Evolutionary conservation across 2,329 filamentous ascomycete species (phyloP).

Genomic region (Dothiorella sarmentorum): DNA sequence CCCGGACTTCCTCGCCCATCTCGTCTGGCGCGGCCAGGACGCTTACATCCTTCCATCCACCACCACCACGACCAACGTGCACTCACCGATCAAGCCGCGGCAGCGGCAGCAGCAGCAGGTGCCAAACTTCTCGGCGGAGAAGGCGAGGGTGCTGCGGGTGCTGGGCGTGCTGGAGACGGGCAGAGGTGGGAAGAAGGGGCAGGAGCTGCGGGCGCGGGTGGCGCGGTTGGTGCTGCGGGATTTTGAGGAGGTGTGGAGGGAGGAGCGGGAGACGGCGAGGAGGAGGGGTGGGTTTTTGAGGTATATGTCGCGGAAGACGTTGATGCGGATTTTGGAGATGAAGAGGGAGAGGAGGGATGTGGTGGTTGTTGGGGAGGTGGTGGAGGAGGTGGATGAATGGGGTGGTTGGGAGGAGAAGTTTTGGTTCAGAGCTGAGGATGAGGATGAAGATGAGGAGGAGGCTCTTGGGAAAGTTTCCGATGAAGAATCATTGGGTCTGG

Average conservation of each 20-base stretch:
- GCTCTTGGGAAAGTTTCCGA: no score
- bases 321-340: background rate
- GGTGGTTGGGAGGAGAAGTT: background rate
- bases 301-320: slow-evolving; percentile 31
- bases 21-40: background rate
- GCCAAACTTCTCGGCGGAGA: background rate
- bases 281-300: slow-evolving; percentile 48
- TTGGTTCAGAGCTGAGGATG: no score
- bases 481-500: background rate
- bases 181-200: background rate
- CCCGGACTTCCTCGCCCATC: background rate
- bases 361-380: background rate
- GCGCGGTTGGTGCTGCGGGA: slow-evolving; percentile 32
- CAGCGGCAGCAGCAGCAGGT: background rate
- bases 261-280: slow-evolving; percentile 43
- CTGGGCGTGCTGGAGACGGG: background rate
- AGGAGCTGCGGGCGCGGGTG: background rate
- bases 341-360: background rate
- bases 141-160: background rate
- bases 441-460: background rate
- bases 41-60: background rate
- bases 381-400: background rate
- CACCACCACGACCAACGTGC: background rate
- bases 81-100: no score
- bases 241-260: slow-evolving; percentile 37